Base-by-base conservation (phyloP, 140 eudicot species). In the Flaveria floridana region DNA sequence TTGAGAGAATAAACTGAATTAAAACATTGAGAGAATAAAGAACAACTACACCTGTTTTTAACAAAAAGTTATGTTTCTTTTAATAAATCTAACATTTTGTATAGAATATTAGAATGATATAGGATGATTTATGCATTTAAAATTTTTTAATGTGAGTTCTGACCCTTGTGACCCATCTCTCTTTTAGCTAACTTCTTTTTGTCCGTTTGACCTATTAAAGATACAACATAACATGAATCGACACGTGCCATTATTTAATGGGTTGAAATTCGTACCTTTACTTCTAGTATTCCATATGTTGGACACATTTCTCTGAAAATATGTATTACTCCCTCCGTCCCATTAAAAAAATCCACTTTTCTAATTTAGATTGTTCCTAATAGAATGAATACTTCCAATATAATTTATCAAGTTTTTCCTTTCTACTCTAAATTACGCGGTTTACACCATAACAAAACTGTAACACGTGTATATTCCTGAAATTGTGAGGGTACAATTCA, bases 261-360 rank as follows among this genome's bases (percentile, higher is more conserved):
- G 19, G 58, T 13, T 6, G 9, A 70, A 23, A 57, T 37, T 55
- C 39, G 11, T 37, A 44, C 62, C 44, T 23, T 55, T 69, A 15
- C 62, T 73, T 59, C 16, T 1, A 15, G 47, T 39, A 14, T 30
- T 63, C 53, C 28, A 37, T 19, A 51, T 19, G 46, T 37, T 55
- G 19, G 58, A 18, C 58, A 56, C 26, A 76, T 76, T 53, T 51
- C 52, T 37, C 16, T 20, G 53, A 37, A 30, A n/a, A 42, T 55
- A 16, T 30, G 37, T 55, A 7, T 57, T 41, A 44, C 50, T 7
- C 71, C 71, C 71, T 18, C 55, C 15, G 13, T 34, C 71, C 53
- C 52, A 8, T 23, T 23, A 16, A 37, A 16, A 7, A 14, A 34
- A 30, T 39, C 71, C 16, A 10, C 16, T 39, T 39, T 10, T 66